Base-by-base conservation (phyloP, 805 yeast genomes). In the Cyberlindnera xishuangbannaensis region DNA sequence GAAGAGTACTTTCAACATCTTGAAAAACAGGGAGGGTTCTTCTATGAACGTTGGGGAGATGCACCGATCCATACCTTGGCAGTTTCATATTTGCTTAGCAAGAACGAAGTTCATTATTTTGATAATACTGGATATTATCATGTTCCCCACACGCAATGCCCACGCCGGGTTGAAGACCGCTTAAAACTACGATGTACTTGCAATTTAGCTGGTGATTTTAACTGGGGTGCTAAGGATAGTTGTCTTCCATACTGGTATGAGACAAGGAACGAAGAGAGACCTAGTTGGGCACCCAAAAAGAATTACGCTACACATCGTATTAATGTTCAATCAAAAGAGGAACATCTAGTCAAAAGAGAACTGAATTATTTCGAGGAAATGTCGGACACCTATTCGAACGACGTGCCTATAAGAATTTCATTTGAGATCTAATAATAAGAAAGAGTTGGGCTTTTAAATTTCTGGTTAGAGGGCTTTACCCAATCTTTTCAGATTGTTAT, bases 31-130 rank as follows among this genome's bases (percentile, higher is more conserved):
- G 94, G 94, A 37, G 95, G 94, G 1, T 83, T 83, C 55, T 83
- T 74, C 55, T 82, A 83, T 52, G 92, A 85, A 61, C 68, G 95
- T 45, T 85, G 95, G 95, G 95, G 95, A 15, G 95, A 85, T 59
- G 95, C 95, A 0, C 95, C 95, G 4, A 73, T 84, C n/a, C 95
- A 84, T 59, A 73, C 94, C 1, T 68, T 84, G 31, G 94, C 83
- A 5, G 83, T 76, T 3, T 60, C 86, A 2, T 59, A 79, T 29
- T 66, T 82, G 48, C 56, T 78, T 31, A 68, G 74, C 40, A 65
- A 66, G 46, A 59, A 63, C 19, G 71, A 81, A 48, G 53, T 84
- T 13, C 84, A 80, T 55, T 81, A 72, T 61, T 81, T 84, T 48
- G 79, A 76, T 36, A 79, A 83, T 41, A 67, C 83, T 25, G 95